Percentiles rank a stretch among this genome's conserved stretches.
Conservation (phyloP, 1,284 basidiomycete species). For the Microbotryomycetes sp. region DNA sequence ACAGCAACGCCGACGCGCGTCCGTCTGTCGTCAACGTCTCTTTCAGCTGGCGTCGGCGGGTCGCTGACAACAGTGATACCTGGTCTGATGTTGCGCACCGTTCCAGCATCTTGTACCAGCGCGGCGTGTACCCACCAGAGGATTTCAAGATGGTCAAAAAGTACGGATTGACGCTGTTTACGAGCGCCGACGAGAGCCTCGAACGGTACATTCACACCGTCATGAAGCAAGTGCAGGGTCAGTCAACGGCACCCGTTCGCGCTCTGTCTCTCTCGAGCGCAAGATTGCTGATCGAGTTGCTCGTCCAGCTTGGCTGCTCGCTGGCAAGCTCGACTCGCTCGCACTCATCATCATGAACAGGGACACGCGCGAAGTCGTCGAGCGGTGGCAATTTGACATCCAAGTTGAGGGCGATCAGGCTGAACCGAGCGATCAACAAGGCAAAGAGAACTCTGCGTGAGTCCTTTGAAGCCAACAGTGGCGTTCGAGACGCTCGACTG, state of each 20-base stretch:
- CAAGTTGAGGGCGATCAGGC: slow-evolving; percentile 52
- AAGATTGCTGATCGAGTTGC: neutral
- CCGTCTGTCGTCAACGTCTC: neutral
- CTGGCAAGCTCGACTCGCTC: slow-evolving; percentile 61
- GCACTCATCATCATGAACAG: slow-evolving; percentile 94
- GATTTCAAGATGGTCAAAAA: slow-evolving; percentile 99
- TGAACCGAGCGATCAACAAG: neutral
- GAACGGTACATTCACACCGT: slow-evolving; percentile 91
- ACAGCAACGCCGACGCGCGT: neutral
- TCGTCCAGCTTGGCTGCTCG: slow-evolving; percentile 70
- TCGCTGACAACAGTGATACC: neutral
- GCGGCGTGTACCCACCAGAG: slow-evolving; percentile 93
- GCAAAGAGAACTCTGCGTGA: slow-evolving; percentile 28
- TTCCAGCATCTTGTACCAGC: slow-evolving; percentile 84
- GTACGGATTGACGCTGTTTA: slow-evolving; percentile 90
- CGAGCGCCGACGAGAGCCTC: slow-evolving; percentile 84
- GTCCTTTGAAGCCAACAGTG: slow-evolving; percentile 34
- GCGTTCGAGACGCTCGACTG: neutral
- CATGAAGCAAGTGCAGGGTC: slow-evolving; percentile 80
- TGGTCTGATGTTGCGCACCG: slow-evolving; percentile 1
- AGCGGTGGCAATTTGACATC: slow-evolving; percentile 98
- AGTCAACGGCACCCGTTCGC: slow-evolving; percentile 38
- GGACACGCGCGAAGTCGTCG: slow-evolving; percentile 81
- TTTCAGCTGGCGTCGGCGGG: neutral
- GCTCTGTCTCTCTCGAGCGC: neutral